These are phyloP conservation scores for Lentinula sp. DNA, from an alignment of 768 basidiomycete genomes.

Conservation along the genomic window DNA sequence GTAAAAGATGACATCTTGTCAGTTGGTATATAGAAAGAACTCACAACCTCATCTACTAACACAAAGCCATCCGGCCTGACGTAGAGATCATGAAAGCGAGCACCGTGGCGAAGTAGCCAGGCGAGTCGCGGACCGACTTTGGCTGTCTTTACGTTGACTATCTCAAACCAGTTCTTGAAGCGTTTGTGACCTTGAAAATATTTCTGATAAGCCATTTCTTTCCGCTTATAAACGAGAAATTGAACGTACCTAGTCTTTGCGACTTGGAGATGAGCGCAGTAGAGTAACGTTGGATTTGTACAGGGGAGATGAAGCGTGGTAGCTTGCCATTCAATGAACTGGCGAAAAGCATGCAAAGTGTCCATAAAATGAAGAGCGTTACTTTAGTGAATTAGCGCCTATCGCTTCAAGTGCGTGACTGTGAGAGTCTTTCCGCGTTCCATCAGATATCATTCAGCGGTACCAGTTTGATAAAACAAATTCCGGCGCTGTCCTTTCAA, in stretches of 20 bases:
- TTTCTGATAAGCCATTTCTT: not conserved
- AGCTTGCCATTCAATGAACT: not conserved
- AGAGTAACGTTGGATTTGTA: not conserved
- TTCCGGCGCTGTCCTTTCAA: too few relatives aligned
- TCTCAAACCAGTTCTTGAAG: not conserved
- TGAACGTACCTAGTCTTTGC: not conserved
- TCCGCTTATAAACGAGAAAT: not conserved
- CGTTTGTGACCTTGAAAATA: not conserved
- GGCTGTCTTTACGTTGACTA: not conserved
- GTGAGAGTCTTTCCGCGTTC: too few relatives aligned
- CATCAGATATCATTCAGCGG: too few relatives aligned
- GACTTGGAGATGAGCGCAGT: not conserved
- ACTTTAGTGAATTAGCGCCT: not conserved
- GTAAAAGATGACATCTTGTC: not conserved
- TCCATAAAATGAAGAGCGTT: not conserved
- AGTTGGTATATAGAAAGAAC: not conserved
- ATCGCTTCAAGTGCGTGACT: too few relatives aligned
- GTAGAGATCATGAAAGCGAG: not conserved
- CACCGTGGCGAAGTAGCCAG: constrained; percentile 1
- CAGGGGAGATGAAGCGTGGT: not conserved
- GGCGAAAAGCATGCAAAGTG: not conserved
- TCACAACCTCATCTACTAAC: not conserved
- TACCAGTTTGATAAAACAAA: too few relatives aligned
- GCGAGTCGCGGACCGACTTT: not conserved
- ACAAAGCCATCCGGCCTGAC: constrained; percentile 1